phyloP scores from a whole-genome alignment of 23 red algal genomes.

The Gracilaria vermiculophylla region DNA sequence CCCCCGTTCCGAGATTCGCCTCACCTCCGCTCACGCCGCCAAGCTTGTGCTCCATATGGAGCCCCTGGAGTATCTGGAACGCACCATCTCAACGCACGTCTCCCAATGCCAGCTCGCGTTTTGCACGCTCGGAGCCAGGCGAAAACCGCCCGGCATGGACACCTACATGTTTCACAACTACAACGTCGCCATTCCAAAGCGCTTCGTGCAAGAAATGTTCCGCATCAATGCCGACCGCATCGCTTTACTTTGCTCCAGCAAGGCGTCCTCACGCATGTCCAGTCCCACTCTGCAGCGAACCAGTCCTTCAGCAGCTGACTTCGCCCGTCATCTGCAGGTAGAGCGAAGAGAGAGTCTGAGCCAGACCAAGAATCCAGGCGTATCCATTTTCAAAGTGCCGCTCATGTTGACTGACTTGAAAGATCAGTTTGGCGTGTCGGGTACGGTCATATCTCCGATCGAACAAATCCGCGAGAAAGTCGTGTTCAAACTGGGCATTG shows the following conservation, averaged over 20 bases:
- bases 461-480: slow-evolving; percentile 37
- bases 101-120: slow-evolving; percentile 33
- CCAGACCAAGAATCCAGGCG: not conserved
- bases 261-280: not conserved
- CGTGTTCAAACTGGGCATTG: slow-evolving; percentile 40
- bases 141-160: slow-evolving; percentile 15
- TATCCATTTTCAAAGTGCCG: slow-evolving; percentile 35
- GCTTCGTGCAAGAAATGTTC: slow-evolving; percentile 38
- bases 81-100: not conserved
- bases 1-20: slow-evolving; percentile 4
- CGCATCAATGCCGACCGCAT: slow-evolving; percentile 9
- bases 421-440: not conserved
- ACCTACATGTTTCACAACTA: slow-evolving; percentile 26
- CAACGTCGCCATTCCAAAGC: slow-evolving; percentile 44
- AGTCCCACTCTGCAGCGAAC: not conserved
- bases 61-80: slow-evolving; percentile 33
- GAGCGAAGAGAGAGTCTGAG: not conserved
- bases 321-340: not conserved
- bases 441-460: slow-evolving; percentile 7
- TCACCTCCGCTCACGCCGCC: slow-evolving; percentile 6
- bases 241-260: not conserved
- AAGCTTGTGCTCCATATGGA: slow-evolving; percentile 32
- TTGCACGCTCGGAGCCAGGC: slow-evolving; percentile 2
- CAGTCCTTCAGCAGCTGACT: not conserved
- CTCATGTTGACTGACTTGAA: slow-evolving; percentile 37